Evolutionary conservation across 2,329 filamentous ascomycete genomes (phyloP), one percentile per base, ranked within the genome.

Genomic region (Xylariaceae sp.): DNA sequence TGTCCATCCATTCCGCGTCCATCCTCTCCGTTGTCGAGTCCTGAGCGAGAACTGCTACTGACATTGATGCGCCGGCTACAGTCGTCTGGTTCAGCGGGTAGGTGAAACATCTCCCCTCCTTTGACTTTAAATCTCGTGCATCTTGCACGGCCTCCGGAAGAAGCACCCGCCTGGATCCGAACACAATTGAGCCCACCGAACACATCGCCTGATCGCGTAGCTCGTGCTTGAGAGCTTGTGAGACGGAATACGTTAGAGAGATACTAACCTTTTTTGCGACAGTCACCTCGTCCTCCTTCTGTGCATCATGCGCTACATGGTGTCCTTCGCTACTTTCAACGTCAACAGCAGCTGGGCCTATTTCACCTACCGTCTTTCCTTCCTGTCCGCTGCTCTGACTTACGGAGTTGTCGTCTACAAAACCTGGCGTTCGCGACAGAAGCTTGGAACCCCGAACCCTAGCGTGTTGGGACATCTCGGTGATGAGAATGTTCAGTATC

Each of bases 341-440:
- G 92, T 86, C 75, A 88, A 88, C 73, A 87, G 86, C 59, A 78
- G 84, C 72, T 85, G 86, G 80, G 92, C 93, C 52, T 82, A 84
- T 66, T 87, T 94, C 75, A 88, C 88, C 59, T 99, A 99, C 80
- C 92, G 94, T 70, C 84, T 88, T 57, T 90, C 92, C 59, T 99
- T 99, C 74, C 67, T 97, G 68, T 88, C 92, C 2, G 94, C 94
- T 4, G 91, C 92, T 52, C 85, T 86, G 53, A 97, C 94, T 9
- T 99, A 99, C 76, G 93, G 94, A 66, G 97, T 99, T 67, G 94
- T 99, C 53, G 93, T 99, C 63, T 97, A 96, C 83, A 99, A 99
- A 85, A 92, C 91, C 60, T 90, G 92, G 80, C 87, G 92, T 66
- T 90, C 92, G 68, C 88, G 91, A 67, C 83, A 89, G 68, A 89